Percentiles rank a stretch among this genome's conserved stretches.
phyloP scores from a whole-genome alignment of 2,329 filamentous ascomycete genomes.

The Fusarium sp. region DNA sequence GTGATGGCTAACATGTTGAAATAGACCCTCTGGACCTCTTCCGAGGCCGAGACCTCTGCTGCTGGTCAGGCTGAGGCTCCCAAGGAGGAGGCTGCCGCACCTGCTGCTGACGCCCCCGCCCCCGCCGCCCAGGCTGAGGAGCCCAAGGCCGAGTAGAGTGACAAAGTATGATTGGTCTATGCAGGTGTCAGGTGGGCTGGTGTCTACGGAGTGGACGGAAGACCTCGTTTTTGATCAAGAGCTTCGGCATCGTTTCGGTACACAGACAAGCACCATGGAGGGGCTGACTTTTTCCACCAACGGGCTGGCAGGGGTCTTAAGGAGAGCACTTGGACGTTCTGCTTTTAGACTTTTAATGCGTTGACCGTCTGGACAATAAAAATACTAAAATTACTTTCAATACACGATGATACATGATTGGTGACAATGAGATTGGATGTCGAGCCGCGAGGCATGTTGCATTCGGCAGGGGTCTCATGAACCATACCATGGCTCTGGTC shows the following conservation, averaged over 20 bases:
- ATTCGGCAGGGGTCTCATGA: not conserved
- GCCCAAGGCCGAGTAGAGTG: conserved; percentile 71
- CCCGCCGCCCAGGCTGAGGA: conserved; percentile 62
- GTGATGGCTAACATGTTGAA: conserved; percentile 42
- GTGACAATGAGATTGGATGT: conserved; percentile 16
- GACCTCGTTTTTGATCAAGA: conserved; percentile 61
- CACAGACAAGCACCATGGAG: conserved; percentile 52
- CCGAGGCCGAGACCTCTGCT: conserved; percentile 86
- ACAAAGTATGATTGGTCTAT: conserved; percentile 43
- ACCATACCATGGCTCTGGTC: not conserved
- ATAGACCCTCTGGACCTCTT: conserved; percentile 98
- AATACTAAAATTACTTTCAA: conserved; percentile 58
- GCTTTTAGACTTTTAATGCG: conserved; percentile 64
- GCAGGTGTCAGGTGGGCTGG: conserved; percentile 60
- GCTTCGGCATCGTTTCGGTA: conserved; percentile 59
- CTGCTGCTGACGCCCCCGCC: conserved; percentile 65
- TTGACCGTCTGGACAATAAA: conserved; percentile 64
- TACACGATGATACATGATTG: conserved; percentile 40
- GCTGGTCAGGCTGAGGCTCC: conserved; percentile 60
- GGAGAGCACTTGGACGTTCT: conserved; percentile 60
- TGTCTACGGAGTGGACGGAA: conserved; percentile 71
- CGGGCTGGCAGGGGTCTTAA: conserved; percentile 52
- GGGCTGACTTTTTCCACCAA: conserved; percentile 49
- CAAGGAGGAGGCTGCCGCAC: conserved; percentile 58
- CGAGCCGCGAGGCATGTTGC: not conserved